Conservation (phyloP, 2,329 filamentous ascomycete genomes). For the Drechmeria coniospora region DNA sequence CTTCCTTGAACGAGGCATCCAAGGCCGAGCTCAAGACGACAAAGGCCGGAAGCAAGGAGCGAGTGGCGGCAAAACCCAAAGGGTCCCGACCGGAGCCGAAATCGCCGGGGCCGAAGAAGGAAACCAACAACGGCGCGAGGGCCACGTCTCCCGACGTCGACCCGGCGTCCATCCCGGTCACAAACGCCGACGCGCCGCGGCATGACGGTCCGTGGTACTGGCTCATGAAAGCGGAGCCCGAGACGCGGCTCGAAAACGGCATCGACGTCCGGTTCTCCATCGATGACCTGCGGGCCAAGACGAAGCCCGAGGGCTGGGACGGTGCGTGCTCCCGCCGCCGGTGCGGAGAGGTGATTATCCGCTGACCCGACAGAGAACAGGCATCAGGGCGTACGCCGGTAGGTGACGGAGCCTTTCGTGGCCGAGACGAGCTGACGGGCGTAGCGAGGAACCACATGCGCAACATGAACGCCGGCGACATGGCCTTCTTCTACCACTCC, state of each 20-base stretch:
- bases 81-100: neutral
- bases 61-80: neutral
- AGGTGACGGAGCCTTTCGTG: conserved; percentile 1
- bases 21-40: neutral
- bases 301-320: conserved; percentile 77
- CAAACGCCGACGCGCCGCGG: conserved; percentile 21
- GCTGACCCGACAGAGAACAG: conserved; percentile 11
- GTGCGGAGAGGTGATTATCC: neutral
- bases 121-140: conserved; percentile 1
- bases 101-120: neutral
- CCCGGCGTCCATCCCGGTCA: conserved; percentile 17
- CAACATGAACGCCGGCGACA: conserved; percentile 78
- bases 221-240: conserved; percentile 81
- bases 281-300: conserved; percentile 63
- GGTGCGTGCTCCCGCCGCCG: conserved; percentile 35
- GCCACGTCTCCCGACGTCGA: conserved; percentile 14
- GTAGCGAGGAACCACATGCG: conserved; percentile 75
- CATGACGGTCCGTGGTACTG: conserved; percentile 43
- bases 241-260: conserved; percentile 72
- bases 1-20: neutral
- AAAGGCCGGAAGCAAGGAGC: neutral
- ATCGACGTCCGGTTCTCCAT: conserved; percentile 88
- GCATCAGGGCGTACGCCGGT: conserved; percentile 35
- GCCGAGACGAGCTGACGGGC: neutral
- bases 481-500: conserved; percentile 95